Base-by-base conservation (phyloP, 208 protist species). In the Trypanosoma boissoni region DNA sequence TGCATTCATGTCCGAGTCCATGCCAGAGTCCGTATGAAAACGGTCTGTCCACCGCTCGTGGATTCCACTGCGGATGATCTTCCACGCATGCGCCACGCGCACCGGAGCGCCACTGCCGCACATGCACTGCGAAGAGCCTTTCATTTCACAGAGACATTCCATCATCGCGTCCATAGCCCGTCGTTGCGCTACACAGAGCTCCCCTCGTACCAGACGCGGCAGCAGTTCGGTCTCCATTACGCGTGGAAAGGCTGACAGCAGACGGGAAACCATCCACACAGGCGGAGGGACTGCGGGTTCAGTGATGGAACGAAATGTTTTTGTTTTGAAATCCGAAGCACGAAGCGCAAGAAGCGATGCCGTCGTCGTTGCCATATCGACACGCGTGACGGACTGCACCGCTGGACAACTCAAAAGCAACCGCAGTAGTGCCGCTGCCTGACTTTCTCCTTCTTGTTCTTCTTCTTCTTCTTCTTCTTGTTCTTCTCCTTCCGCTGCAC, bases 231-330 rank as follows among this genome's bases (percentile, higher is more conserved):
- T 48, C 12, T 65, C 64, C 37, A 59, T 24, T 41, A 72, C 39
- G 16, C 45, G 62, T 36, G 70, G 70, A 71, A 76, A 76, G 1
- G 63, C 52, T 0, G 18, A 23, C 14, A 76, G 37, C 5, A 76
- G 36, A 7, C 52, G 44, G 43, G 24, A 59, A 12, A 56, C 28
- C 2, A 24, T 61, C 0, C 62, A 34, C 36, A n/a, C 18, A n/a
- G n/a, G n/a, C n/a, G n/a, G n/a, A n/a, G n/a, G n/a, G n/a, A n/a
- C n/a, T n/a, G n/a, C n/a, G n/a, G n/a, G n/a, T n/a, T n/a, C n/a
- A n/a, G n/a, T n/a, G n/a, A n/a, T n/a, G n/a, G n/a, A n/a, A n/a
- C n/a, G n/a, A n/a, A n/a, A n/a, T n/a, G n/a, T n/a, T n/a, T n/a
- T n/a, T n/a, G n/a, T n/a, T n/a, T n/a, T n/a, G n/a, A 66, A 43